Evolutionary conservation across 2,329 filamentous ascomycete genomes (phyloP), one percentile per base, ranked within the genome.

Genomic region (Aspergillus ibericus): DNA sequence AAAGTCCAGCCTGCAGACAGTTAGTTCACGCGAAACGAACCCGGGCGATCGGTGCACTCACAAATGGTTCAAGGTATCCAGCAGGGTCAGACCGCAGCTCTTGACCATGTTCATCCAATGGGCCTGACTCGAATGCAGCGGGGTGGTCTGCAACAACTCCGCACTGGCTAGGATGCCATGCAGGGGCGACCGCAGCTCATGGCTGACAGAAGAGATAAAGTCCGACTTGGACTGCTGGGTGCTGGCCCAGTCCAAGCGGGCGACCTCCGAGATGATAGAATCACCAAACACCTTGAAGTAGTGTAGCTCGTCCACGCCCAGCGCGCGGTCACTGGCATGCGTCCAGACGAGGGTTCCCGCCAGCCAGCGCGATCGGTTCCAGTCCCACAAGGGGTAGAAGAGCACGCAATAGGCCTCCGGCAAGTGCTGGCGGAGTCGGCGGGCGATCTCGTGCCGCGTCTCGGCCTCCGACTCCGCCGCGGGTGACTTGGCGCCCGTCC

Each of bases 161-260:
- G 77, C 70, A 2, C 77, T 80, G 1, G 77, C 81, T 13, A 78
- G 64, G 20, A 77, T 74, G 22, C 77, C 80, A 58, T 78, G 81
- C 53, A 77, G 68, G 44, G 74, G 81, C 40, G 65, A 76, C n/a
- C 80, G 70, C 7, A 83, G 65, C 62, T 83, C 81, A 56, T 83
- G 81, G 27, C 76, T 79, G 25, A 83, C 82, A 2, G 76, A 79
- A 1, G 78, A 78, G 29, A 84, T 78, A 52, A 84, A 83, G 12
- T 81, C 79, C 1, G 75, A 75, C 59, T 84, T 84, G 22, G 79
- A 75, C 25, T 75, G 74, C 53, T 82, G 78, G 2, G 68, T 67
- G 1, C 68, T 64, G 7, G 68, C 63, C 27, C 70, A 68, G 34
- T 75, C 70, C n/a, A 74, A 64, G 10, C 73, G 70, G 32, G 70